phyloP scores from a whole-genome alignment of 768 basidiomycete species.

The Pleurotus cornucopiae region DNA sequence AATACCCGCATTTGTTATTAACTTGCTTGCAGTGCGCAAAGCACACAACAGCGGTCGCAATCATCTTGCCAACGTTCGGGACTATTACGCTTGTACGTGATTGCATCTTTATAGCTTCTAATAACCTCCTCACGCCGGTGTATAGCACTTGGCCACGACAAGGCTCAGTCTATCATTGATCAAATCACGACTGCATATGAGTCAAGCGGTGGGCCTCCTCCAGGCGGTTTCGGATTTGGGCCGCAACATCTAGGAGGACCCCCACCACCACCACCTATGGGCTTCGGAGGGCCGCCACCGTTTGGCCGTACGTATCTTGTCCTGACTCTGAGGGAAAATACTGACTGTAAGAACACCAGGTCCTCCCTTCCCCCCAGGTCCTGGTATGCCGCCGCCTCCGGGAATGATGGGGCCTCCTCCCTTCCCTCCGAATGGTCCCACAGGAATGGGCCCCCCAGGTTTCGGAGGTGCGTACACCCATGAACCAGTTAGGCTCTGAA shows the following conservation, averaged over 20 bases:
- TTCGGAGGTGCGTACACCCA: slow-evolving; percentile 36
- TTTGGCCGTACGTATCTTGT: slow-evolving; percentile 27
- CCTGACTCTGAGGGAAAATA: slow-evolving; percentile 1
- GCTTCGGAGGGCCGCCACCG: slow-evolving; percentile 42
- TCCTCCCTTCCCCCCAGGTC: slow-evolving; percentile 70
- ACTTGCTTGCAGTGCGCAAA: slow-evolving; percentile 69
- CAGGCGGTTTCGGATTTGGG: slow-evolving; percentile 83
- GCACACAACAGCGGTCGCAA: slow-evolving; percentile 98
- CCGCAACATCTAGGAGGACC: slow-evolving; percentile 72
- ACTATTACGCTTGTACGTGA: slow-evolving; percentile 89
- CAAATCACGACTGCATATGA: slow-evolving; percentile 96
- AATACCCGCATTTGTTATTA: too few relatives aligned
- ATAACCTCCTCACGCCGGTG: slow-evolving; percentile 13
- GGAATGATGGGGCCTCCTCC: slow-evolving; percentile 60
- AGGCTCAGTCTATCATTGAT: slow-evolving; percentile 97
- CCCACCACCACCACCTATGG: slow-evolving; percentile 23
- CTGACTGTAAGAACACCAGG: slow-evolving; percentile 31
- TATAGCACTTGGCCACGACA: slow-evolving; percentile 86
- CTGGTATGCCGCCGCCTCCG: slow-evolving; percentile 47
- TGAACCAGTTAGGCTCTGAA: background rate
- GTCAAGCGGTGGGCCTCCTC: slow-evolving; percentile 77
- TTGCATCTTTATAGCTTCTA: background rate
- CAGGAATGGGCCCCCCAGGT: slow-evolving; percentile 38
- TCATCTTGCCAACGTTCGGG: slow-evolving; percentile 92
- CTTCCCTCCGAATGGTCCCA: slow-evolving; percentile 62